Evolutionary conservation across 1,284 basidiomycete species (phyloP), one percentile per base, ranked within the genome.

Genomic region (Trametes versicolor): DNA sequence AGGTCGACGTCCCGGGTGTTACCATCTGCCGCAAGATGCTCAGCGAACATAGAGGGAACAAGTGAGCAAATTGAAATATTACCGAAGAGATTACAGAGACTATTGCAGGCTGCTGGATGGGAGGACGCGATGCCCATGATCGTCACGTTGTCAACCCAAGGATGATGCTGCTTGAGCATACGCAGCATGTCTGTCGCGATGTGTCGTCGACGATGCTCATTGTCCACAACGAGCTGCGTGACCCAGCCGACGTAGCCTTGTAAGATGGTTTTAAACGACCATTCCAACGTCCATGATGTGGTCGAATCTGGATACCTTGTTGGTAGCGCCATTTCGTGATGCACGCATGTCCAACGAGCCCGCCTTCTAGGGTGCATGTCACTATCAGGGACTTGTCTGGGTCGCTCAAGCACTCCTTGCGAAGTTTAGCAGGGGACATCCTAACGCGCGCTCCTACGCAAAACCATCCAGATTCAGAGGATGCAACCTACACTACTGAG

Each of bases 191-290:
- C 23, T 13, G 70, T 71, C 17, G 68, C 67, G 37, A 71, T 68
- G 27, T 52, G 25, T 9, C 57, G 65, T 25, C 66, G 58, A 27
- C 69, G 70, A 19, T 63, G 34, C 23, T 45, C 23, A 17, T 12
- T 27, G 27, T 65, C 53, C 34, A 71, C 69, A 32, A 70, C 67
- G 34, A 71, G 69, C 52, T 71, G 67, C 4, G 70, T 67, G 23
- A 71, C 54, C 70, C 70, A 71, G 13, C 64, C 66, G 10, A 71
- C 56, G 15, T 29, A 50, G 5, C 58, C 68, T 71, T 47, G 1
- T 10, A 29, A n/a, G n/a, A n/a, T n/a, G n/a, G n/a, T n/a, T n/a
- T n/a, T n/a, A n/a, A n/a, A n/a, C n/a, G n/a, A n/a, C n/a, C n/a
- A n/a, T n/a, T n/a, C 45, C 19, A 36, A 12, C 25, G 8, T 29